A percentile compares a stretch with the other conserved stretches of the same genome.
phyloP scores from a whole-genome alignment of 805 yeast species.

The Yarrowia hollandica region DNA sequence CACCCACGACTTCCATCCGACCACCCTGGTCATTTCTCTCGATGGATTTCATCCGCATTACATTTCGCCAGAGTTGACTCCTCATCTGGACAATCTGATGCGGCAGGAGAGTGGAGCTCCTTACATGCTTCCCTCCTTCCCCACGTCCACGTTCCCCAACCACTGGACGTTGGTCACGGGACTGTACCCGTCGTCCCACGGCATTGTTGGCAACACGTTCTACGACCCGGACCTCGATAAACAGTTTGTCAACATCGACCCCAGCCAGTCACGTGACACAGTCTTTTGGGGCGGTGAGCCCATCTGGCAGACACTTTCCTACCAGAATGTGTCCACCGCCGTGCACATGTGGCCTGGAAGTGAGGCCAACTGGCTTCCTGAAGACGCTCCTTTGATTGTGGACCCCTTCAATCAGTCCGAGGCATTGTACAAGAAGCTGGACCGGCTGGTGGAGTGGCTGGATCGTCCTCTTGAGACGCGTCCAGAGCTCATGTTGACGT shows the following conservation, averaged over 20 bases:
- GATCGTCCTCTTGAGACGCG: conserved; percentile 55
- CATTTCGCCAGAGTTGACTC: conserved; percentile 64
- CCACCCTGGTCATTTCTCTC: conserved; percentile 75
- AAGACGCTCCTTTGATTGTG: conserved; percentile 52
- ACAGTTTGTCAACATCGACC: conserved; percentile 65
- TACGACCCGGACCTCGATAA: conserved; percentile 58
- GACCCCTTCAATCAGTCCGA: conserved; percentile 70
- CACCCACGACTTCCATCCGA: conserved; percentile 68
- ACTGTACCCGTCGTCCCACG: conserved; percentile 76
- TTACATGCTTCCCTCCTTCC: conserved; percentile 82
- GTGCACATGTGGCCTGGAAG: conserved; percentile 98
- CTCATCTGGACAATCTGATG: conserved; percentile 62
- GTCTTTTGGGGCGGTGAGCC: conserved; percentile 92
- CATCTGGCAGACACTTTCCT: conserved; percentile 73
- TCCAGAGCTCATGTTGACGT: conserved; percentile 75
- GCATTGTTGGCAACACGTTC: conserved; percentile 81
- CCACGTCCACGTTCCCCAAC: conserved; percentile 86
- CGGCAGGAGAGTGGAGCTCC: conserved; percentile 64
- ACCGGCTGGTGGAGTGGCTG: conserved; percentile 64
- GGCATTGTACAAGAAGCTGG: conserved; percentile 54
- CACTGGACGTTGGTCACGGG: conserved; percentile 94
- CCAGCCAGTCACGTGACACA: conserved; percentile 51
- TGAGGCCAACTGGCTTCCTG: conserved; percentile 59
- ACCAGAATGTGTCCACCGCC: conserved; percentile 62
- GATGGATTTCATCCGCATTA: conserved; percentile 94